Percentiles rank a stretch among this genome's conserved stretches.
phyloP scores from a whole-genome alignment of 208 protist species.

The Jaenimonas drosophilae region DNA sequence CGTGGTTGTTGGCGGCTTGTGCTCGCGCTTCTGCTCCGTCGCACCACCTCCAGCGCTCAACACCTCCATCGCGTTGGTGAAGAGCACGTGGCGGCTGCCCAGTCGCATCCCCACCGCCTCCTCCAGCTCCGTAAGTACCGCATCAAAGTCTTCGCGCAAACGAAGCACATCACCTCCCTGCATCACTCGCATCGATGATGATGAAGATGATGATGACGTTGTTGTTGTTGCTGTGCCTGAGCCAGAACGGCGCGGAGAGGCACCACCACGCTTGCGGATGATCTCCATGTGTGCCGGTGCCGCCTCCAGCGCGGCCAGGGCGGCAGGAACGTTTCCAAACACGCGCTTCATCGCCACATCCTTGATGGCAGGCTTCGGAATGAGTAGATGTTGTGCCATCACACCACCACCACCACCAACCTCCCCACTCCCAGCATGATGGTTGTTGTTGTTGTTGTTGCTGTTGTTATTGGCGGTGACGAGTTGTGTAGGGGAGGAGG shows the following conservation, averaged over 20 bases:
- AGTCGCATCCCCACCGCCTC: conserved; percentile 74
- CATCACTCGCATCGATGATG: conserved; percentile 14
- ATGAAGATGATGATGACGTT: neutral
- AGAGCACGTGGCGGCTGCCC: conserved; percentile 76
- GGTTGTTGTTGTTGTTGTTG: conserved; percentile 4
- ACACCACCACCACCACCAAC: conserved; percentile 6
- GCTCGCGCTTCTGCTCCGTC: conserved; percentile 1
- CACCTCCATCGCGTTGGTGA: conserved; percentile 60
- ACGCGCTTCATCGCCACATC: conserved; percentile 52
- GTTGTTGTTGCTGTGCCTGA: conserved; percentile 6
- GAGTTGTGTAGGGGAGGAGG: conserved; percentile 6
- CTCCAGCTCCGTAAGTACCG: conserved; percentile 64
- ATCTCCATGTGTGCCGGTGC: conserved; percentile 36
- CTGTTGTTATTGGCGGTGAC: conserved; percentile 10
- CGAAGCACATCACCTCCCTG: conserved; percentile 60
- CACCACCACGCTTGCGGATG: conserved; percentile 22
- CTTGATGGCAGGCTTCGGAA: conserved; percentile 59
- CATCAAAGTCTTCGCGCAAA: conserved; percentile 81
- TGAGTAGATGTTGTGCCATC: conserved; percentile 62
- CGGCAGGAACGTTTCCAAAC: conserved; percentile 56
- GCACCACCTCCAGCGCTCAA: conserved; percentile 3
- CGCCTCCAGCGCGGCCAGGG: conserved; percentile 40
- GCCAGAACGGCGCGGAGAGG: neutral
- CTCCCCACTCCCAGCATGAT: neutral
- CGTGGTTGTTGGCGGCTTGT: neutral